Conservation (phyloP, 371 early-diverging fungal species). For the Mortierella sp. region DNA sequence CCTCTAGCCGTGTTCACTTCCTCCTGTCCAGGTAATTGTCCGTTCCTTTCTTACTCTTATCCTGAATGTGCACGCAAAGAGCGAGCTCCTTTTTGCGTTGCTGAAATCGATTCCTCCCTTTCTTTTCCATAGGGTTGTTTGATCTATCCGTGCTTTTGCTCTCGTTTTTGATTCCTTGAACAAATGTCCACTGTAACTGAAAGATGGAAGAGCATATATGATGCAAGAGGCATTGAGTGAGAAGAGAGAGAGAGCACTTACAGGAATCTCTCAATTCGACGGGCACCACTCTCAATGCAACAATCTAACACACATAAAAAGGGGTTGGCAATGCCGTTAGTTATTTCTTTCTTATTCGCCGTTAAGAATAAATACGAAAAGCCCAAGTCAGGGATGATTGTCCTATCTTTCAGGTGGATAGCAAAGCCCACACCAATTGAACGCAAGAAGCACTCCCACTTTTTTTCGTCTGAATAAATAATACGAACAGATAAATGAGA, state of each 20-base stretch:
- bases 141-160: conserved; percentile 2
- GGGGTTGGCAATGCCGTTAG: neutral
- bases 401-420: neutral
- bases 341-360: neutral
- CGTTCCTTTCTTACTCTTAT: neutral
- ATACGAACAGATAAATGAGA: neutral
- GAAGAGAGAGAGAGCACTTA: conserved; percentile 29
- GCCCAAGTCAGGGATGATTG: neutral
- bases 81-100: neutral
- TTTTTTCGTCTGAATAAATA: too few relatives aligned
- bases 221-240: neutral
- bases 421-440: conserved; percentile 6
- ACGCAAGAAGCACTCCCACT: too few relatives aligned
- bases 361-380: neutral
- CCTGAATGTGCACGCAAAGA: neutral
- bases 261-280: conserved; percentile 50
- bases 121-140: neutral
- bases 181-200: conserved; percentile 1
- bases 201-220: neutral
- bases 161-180: neutral
- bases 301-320: conserved; percentile 32
- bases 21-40: neutral
- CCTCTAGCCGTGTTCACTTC: neutral
- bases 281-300: conserved; percentile 53
- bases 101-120: neutral